Base-by-base conservation (phyloP, 768 basidiomycete genomes). In the Pulveroboletus sp. region DNA sequence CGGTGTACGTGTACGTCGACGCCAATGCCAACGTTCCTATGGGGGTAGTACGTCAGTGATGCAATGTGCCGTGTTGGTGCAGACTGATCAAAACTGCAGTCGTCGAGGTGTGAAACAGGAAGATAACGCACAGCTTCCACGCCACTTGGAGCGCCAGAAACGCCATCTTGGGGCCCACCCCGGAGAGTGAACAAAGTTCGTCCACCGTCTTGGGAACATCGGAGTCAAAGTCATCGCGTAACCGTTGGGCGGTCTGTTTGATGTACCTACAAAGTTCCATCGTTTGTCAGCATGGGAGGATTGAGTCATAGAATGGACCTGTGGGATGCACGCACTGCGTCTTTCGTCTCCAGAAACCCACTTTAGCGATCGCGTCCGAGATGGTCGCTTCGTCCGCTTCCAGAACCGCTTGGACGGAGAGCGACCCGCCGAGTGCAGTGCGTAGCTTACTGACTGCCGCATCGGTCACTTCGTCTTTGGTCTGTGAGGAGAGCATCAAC, bases 141-240 rank as follows among this genome's bases (percentile, higher is more conserved):
- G 90, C 92, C 23, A 79, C 79, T 56, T 93, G 92, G 3, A 95
- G 74, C 2, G 83, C 73, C 30, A 96, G 66, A 68, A 90, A 95
- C 1, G 91, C 91, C 93, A 98, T 96, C 68, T 99, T 98, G 0
- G 93, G 95, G 0, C 95, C 95, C 0, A 97, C 93, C 0, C 95
- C 95, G 2, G 84, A 83, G 12, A 98, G 69, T 5, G 86, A 86
- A 57, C 92, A 90, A 9, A 99, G 73, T 34, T 89, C 90, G 31
- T 93, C 93, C 4, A 86, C 82, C 0, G 91, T 93, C 63, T 86
- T 83, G 0, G 95, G 95, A 0, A 98, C 85, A 52, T 97, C 93
- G 2, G 85, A 85, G 38, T 78, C 76, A 51, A 90, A 91, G 0
- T 85, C 76, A 49, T 90, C 85, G 16, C 76, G 72, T 10, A 96